Evolutionary conservation across 805 yeast genomes (phyloP).

Genomic region (Wickerhamiella occidentalis): DNA sequence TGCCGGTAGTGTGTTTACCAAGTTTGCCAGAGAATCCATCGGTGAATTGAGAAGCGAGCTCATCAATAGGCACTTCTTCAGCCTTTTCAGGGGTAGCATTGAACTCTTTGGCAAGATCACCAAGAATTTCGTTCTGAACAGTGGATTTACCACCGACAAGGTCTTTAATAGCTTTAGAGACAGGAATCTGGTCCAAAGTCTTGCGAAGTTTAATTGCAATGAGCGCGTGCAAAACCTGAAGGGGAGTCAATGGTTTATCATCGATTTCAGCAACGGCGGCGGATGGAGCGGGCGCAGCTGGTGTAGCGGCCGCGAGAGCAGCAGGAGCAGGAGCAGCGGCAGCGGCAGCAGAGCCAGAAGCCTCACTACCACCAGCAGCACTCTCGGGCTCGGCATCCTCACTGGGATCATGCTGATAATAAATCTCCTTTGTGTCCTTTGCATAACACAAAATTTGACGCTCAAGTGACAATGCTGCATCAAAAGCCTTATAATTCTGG

Average conservation of each 20-base stretch:
- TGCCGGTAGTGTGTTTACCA: constrained; percentile 86
- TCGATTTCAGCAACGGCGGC: constrained; percentile 67
- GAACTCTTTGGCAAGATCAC: constrained; percentile 97
- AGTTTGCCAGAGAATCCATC: constrained; percentile 76
- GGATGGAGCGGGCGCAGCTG: constrained; percentile 46
- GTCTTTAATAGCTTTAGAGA: constrained; percentile 90
- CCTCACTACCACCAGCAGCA: constrained; percentile 23
- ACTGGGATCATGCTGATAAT: constrained; percentile 51
- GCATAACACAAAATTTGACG: constrained; percentile 94
- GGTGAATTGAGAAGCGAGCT: constrained; percentile 90
- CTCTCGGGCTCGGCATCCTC: constrained; percentile 24
- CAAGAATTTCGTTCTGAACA: constrained; percentile 94
- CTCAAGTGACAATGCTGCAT: constrained; percentile 84
- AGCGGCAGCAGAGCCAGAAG: constrained; percentile 34
- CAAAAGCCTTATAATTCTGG: constrained; percentile 94
- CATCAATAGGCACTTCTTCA: constrained; percentile 93
- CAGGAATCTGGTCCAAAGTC: constrained; percentile 69
- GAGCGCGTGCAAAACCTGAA: constrained; percentile 68
- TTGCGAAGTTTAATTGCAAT: constrained; percentile 96
- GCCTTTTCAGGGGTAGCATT: constrained; percentile 98
- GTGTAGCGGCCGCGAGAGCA: constrained; percentile 47
- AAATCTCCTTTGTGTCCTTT: constrained; percentile 91
- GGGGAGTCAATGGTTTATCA: constrained; percentile 83
- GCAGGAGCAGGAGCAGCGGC: constrained; percentile 46
- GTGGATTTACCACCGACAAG: constrained; percentile 98